Percentiles rank a stretch among this genome's conserved stretches.
phyloP scores from a whole-genome alignment of 257 asterid genomes.

The Echium plantagineum region DNA sequence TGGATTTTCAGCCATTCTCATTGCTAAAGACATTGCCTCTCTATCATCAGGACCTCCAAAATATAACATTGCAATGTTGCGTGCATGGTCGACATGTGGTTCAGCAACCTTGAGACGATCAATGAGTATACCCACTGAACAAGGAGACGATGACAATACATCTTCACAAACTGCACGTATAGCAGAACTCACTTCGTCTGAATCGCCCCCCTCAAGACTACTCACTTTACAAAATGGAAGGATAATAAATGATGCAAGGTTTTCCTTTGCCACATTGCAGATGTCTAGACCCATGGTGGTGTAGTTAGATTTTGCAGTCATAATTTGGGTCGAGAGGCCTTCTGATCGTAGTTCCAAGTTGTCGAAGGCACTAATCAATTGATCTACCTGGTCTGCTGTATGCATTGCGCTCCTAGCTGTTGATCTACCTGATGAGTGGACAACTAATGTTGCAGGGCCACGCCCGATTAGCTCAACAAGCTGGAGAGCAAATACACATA shows the following conservation, averaged over 20 bases:
- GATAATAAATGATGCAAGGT: constrained; percentile 47
- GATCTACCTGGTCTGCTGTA: constrained; percentile 58
- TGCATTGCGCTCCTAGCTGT: constrained; percentile 43
- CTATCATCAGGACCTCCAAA: constrained; percentile 86
- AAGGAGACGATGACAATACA: constrained; percentile 58
- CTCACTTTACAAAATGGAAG: constrained; percentile 62
- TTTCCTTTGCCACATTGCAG: constrained; percentile 58
- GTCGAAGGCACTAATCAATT: constrained; percentile 58
- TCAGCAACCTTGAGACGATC: constrained; percentile 40
- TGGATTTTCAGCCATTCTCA: constrained; percentile 56
- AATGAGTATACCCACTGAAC: constrained; percentile 73
- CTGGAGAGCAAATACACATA: constrained; percentile 57
- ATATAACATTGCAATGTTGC: constrained; percentile 37
- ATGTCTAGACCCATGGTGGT: constrained; percentile 74
- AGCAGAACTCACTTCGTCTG: constrained; percentile 54
- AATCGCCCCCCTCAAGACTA: constrained; percentile 37
- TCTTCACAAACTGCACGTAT: constrained; percentile 55
- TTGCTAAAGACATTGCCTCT: constrained; percentile 65
- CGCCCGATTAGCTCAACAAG: constrained; percentile 81
- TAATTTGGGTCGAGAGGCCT: constrained; percentile 49
- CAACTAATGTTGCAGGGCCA: constrained; percentile 58
- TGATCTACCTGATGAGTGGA: constrained; percentile 38
- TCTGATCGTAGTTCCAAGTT: constrained; percentile 66
- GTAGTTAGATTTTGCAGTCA: constrained; percentile 53
- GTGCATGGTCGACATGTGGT: constrained; percentile 18